phyloP scores from a whole-genome alignment of 768 basidiomycete genomes.

The Lactarius evosmus region DNA sequence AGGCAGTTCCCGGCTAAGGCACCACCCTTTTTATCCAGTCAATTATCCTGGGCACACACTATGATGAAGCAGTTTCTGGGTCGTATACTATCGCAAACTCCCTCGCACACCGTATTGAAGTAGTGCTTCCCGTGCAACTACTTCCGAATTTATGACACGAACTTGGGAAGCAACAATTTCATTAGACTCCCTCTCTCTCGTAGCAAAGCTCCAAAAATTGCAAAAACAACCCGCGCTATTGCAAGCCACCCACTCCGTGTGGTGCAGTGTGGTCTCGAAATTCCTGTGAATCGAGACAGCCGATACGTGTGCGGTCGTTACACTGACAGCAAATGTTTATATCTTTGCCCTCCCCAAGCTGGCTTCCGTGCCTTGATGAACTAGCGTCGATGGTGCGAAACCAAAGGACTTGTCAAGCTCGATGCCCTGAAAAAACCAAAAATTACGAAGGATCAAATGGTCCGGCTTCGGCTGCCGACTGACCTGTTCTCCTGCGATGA shows the following conservation, averaged over 20 bases:
- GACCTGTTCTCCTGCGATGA: constrained; percentile 81
- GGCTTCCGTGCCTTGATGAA: constrained; percentile 65
- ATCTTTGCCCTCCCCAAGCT: constrained; percentile 65
- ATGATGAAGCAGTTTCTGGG: too few relatives aligned
- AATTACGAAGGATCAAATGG: neutral
- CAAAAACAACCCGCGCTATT: neutral
- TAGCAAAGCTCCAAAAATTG: neutral
- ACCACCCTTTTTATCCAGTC: too few relatives aligned
- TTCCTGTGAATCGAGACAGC: neutral
- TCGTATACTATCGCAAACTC: too few relatives aligned
- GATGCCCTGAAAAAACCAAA: constrained; percentile 47
- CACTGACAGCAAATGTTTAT: constrained; percentile 32
- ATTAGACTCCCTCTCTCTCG: neutral
- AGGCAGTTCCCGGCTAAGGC: neutral
- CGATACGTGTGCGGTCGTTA: neutral
- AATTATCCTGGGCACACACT: too few relatives aligned
- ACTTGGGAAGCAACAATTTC: neutral
- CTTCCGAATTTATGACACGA: neutral
- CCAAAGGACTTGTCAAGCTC: constrained; percentile 74
- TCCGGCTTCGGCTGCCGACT: constrained; percentile 28
- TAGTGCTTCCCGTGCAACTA: neutral
- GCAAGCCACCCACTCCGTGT: neutral
- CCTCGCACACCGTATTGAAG: too few relatives aligned
- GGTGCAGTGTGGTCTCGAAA: neutral
- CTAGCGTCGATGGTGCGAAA: constrained; percentile 80